These are phyloP conservation scores for Exophiala alcalophila DNA, from an alignment of 2,329 filamentous ascomycete genomes.

Conservation along the genomic window DNA sequence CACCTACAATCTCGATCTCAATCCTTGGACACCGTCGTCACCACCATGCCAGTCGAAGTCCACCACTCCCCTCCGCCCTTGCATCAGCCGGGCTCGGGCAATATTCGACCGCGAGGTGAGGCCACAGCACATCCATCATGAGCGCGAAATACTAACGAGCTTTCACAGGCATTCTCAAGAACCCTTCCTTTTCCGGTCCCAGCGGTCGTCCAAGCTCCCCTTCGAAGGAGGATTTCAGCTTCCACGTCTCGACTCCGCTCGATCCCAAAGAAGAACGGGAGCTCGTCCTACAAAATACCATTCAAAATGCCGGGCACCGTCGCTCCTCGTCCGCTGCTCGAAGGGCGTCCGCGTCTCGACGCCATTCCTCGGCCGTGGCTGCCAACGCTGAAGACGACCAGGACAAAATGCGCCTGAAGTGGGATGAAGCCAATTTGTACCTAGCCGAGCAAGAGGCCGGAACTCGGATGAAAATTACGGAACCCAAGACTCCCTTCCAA, in stretches of 20 bases:
- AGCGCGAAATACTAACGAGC: neutral
- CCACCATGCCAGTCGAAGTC: conserved; percentile 30
- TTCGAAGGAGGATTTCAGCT: conserved; percentile 32
- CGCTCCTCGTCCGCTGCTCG: conserved; percentile 73
- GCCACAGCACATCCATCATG: neutral
- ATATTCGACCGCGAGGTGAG: conserved; percentile 43
- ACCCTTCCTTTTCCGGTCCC: conserved; percentile 61
- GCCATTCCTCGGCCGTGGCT: conserved; percentile 59
- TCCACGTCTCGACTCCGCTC: conserved; percentile 41
- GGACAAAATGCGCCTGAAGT: conserved; percentile 77
- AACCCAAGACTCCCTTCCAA: conserved; percentile 96
- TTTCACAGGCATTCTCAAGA: conserved; percentile 84
- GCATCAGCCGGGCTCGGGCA: conserved; percentile 36
- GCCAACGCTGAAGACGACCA: conserved; percentile 54
- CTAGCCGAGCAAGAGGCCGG: conserved; percentile 93
- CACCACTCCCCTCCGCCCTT: conserved; percentile 24
- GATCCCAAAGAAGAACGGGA: conserved; percentile 68
- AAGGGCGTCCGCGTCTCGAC: conserved; percentile 63
- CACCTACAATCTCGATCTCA: neutral
- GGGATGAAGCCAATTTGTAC: conserved; percentile 98
- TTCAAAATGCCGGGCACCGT: conserved; percentile 86
- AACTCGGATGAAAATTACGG: conserved; percentile 95
- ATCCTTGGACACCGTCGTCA: neutral
- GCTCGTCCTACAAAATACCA: conserved; percentile 87
- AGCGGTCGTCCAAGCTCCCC: conserved; percentile 35